A percentile compares a stretch with the other conserved stretches of the same genome.
Conservation (phyloP, 2,329 filamentous ascomycete genomes). For the Macrophomina phaseolina region DNA sequence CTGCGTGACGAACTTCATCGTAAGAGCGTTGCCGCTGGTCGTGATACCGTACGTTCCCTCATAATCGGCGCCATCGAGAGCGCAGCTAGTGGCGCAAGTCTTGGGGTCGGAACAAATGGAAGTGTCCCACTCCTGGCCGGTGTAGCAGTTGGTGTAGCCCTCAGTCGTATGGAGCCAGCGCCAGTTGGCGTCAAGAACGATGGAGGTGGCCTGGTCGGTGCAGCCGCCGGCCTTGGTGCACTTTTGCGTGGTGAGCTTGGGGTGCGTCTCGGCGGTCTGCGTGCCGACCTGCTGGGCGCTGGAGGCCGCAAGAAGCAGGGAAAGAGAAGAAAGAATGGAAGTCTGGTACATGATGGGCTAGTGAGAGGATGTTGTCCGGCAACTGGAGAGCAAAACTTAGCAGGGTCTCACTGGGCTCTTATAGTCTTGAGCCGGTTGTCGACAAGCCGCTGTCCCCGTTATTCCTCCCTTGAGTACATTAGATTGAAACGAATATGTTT, state of each 20-base stretch:
- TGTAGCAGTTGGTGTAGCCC: conserved; percentile 57
- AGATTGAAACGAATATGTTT: conserved; percentile 9
- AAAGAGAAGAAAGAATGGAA: conserved; percentile 48
- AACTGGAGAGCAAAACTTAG: not conserved
- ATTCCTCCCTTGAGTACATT: not conserved
- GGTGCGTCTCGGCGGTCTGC: conserved; percentile 49
- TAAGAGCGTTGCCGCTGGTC: conserved; percentile 58
- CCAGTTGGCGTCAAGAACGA: conserved; percentile 57
- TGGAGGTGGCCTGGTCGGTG: conserved; percentile 41
- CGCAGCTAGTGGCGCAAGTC: conserved; percentile 48
- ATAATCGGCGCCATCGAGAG: conserved; percentile 52
- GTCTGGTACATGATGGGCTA: conserved; percentile 45
- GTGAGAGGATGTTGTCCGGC: conserved; percentile 17
- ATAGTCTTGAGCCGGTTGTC: not conserved
- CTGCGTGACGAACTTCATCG: conserved; percentile 64
- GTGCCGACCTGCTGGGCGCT: conserved; percentile 51
- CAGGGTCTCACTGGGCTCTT: not conserved
- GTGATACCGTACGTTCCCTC: conserved; percentile 56
- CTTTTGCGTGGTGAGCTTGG: conserved; percentile 45
- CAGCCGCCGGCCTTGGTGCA: conserved; percentile 50
- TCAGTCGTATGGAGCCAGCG: conserved; percentile 54
- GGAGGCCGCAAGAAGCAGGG: conserved; percentile 44
- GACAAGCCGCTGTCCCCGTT: not conserved
- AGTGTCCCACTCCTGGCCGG: conserved; percentile 51
- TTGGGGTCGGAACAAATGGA: conserved; percentile 47